These are phyloP conservation scores for Knufia petricola DNA, from an alignment of 2,329 filamentous ascomycete species.

Conservation along the genomic window DNA sequence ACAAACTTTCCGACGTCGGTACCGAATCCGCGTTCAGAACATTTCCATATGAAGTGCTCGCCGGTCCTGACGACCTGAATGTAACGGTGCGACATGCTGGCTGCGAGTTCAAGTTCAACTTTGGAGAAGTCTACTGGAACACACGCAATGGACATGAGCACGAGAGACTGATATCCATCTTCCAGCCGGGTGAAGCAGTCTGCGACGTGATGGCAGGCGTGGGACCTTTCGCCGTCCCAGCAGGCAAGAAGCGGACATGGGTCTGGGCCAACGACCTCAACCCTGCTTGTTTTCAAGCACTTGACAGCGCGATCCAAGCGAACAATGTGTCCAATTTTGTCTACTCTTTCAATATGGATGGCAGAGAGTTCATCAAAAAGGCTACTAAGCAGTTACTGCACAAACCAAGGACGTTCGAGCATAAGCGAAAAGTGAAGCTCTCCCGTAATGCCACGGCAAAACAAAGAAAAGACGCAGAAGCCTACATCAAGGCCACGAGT, in stretches of 20 bases:
- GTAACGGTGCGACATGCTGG: conserved; percentile 73
- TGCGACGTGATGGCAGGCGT: conserved; percentile 97
- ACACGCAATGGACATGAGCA: conserved; percentile 84
- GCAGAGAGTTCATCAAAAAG: conserved; percentile 64
- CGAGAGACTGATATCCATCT: conserved; percentile 63
- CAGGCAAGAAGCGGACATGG: conserved; percentile 80
- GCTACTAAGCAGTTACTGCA: conserved; percentile 50
- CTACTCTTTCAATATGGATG: conserved; percentile 70
- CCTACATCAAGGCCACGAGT: conserved; percentile 8
- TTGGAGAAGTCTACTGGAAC: conserved; percentile 97
- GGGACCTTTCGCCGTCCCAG: conserved; percentile 86
- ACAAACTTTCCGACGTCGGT: conserved; percentile 86
- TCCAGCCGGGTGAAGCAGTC: conserved; percentile 76
- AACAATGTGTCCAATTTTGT: conserved; percentile 79
- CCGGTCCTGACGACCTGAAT: conserved; percentile 69
- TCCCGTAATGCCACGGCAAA: conserved; percentile 21
- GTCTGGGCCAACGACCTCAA: conserved; percentile 98
- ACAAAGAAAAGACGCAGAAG: conserved; percentile 26
- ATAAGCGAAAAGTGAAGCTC: conserved; percentile 38
- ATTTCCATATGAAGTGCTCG: conserved; percentile 83
- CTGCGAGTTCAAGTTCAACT: conserved; percentile 88
- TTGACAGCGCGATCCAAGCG: conserved; percentile 57
- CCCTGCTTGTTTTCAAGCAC: conserved; percentile 68
- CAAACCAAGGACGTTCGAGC: conserved; percentile 43
- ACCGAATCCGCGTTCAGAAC: conserved; percentile 78